phyloP scores from a whole-genome alignment of 176 grass and related monocot species.

The Panicum miliaceum region DNA sequence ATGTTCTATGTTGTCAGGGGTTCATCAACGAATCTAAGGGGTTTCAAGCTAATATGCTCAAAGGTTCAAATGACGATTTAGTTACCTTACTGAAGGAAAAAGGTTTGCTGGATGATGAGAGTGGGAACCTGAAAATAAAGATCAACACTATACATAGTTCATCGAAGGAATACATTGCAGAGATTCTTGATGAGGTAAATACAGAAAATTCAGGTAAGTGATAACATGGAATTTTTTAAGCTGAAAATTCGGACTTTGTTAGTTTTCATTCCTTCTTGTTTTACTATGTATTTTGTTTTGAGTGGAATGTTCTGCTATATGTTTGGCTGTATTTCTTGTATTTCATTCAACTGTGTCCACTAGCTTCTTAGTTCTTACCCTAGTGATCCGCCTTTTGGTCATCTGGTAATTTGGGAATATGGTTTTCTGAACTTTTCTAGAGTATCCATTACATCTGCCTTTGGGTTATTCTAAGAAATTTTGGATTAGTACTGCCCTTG shows the following conservation, averaged over 20 bases:
- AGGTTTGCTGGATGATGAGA: conserved; percentile 65
- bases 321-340: conserved; percentile 14
- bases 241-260: conserved; percentile 5
- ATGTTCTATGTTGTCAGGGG: conserved; percentile 52
- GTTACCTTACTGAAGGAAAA: conserved; percentile 61
- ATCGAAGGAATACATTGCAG: conserved; percentile 73
- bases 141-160: conserved; percentile 71
- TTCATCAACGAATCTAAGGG: conserved; percentile 62
- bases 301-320: conserved; percentile 14
- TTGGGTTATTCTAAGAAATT: not conserved
- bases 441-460: conserved; percentile 1
- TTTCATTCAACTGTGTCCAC: conserved; percentile 17
- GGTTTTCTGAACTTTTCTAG: conserved; percentile 12
- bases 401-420: conserved; percentile 6
- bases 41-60: conserved; percentile 57
- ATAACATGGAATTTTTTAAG: conserved; percentile 21
- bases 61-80: conserved; percentile 52
- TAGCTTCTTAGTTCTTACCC: conserved; percentile 21
- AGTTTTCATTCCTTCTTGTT: conserved; percentile 7
- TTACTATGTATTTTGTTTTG: conserved; percentile 16
- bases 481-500: not conserved
- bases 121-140: conserved; percentile 52
- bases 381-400: conserved; percentile 6
- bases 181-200: conserved; percentile 74
- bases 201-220: conserved; percentile 63